Percentiles rank a stretch among this genome's conserved stretches.
Conservation (phyloP, 73 alveolate genomes). For the Symbiodinium natans region DNA sequence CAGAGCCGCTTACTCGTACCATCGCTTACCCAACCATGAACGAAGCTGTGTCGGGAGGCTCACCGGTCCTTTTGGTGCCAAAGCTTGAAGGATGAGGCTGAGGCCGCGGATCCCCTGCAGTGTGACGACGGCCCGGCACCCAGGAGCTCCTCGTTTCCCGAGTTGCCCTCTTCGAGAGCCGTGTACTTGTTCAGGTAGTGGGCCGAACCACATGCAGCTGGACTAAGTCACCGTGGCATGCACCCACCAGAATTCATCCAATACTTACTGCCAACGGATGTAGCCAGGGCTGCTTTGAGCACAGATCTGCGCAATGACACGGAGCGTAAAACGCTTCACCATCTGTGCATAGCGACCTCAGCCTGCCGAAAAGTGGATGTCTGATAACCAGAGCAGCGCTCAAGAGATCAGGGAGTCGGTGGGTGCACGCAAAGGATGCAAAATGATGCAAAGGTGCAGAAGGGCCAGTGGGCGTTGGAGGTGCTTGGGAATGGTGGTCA, state of each 20-base stretch:
- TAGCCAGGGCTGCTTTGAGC: not conserved
- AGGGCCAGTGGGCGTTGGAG: no score
- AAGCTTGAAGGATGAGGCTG: not conserved
- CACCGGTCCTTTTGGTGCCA: slow-evolving; percentile 1
- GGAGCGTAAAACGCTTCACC: not conserved
- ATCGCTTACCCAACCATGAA: not conserved
- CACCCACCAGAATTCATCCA: not conserved
- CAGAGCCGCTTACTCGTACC: not conserved
- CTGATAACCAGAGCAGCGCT: no score
- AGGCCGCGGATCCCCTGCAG: not conserved
- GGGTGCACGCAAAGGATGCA: no score
- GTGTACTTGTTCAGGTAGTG: not conserved
- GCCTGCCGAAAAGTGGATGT: no score
- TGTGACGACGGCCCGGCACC: not conserved
- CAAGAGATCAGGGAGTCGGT: no score
- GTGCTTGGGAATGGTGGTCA: no score
- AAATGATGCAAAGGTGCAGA: no score
- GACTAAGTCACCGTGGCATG: not conserved
- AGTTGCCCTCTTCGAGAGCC: not conserved
- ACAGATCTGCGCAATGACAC: not conserved
- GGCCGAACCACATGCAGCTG: not conserved
- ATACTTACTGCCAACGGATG: not conserved
- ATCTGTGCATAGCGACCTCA: no score
- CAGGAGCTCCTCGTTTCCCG: not conserved
- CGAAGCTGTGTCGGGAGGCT: not conserved